These are phyloP conservation scores for Podosphaera fusca DNA, from an alignment of 2,329 filamentous ascomycete species.

Conservation along the genomic window DNA sequence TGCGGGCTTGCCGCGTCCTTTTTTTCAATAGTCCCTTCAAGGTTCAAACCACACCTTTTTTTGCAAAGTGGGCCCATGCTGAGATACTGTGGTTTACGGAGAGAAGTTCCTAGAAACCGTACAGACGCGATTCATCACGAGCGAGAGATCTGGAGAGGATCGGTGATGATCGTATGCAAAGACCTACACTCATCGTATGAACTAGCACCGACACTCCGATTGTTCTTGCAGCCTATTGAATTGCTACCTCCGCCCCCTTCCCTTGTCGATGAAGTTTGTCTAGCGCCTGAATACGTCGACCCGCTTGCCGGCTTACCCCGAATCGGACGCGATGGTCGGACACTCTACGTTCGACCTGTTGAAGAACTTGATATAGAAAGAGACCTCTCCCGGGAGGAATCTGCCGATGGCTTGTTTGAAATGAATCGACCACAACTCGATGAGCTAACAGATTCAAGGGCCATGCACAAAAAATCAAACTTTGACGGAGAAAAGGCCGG, in stretches of 20 bases:
- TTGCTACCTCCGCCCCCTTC: constrained; percentile 56
- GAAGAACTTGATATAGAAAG: constrained; percentile 57
- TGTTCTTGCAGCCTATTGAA: constrained; percentile 75
- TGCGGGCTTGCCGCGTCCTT: constrained; percentile 17
- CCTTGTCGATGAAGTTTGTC: constrained; percentile 37
- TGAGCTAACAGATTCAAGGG: constrained; percentile 26
- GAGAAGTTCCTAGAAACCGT: constrained; percentile 26
- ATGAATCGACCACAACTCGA: constrained; percentile 32
- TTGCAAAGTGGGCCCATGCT: constrained; percentile 79
- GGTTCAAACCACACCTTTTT: constrained; percentile 64
- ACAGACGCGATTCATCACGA: constrained; percentile 19
- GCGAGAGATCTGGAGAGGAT: constrained; percentile 76
- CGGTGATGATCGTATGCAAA: constrained; percentile 81
- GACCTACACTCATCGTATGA: constrained; percentile 68
- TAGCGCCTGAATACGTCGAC: constrained; percentile 68
- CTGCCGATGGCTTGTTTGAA: constrained; percentile 66
- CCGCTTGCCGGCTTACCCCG: constrained; percentile 75
- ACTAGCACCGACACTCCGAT: constrained; percentile 53
- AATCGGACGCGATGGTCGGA: constrained; percentile 61
- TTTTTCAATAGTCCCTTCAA: constrained; percentile 26
- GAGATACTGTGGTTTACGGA: constrained; percentile 65
- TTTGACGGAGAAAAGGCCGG: constrained; percentile 61
- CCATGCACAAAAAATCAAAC: constrained; percentile 26
- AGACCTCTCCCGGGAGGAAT: constrained; percentile 60
- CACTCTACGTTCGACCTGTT: constrained; percentile 73